Conservation (phyloP, 805 yeast genomes). For the Dipodascus albidus region DNA sequence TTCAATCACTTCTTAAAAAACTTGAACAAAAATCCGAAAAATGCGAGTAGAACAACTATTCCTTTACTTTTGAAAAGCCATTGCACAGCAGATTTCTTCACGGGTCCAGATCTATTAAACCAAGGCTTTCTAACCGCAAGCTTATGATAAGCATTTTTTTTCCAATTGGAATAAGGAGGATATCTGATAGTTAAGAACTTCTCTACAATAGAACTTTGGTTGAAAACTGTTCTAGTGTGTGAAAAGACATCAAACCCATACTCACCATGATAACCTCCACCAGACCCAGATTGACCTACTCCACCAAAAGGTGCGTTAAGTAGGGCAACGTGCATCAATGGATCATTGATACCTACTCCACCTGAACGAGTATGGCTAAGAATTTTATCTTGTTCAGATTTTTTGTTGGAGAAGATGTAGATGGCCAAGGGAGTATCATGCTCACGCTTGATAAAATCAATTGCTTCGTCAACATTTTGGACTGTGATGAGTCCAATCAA, state of each 20-base stretch:
- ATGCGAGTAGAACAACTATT: neutral
- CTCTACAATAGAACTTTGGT: constrained; percentile 59
- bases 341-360: constrained; percentile 57
- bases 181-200: constrained; percentile 46
- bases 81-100: constrained; percentile 6
- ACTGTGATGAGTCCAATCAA: constrained; percentile 63
- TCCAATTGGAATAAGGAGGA: constrained; percentile 41
- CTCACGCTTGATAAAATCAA: constrained; percentile 26
- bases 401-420: constrained; percentile 48
- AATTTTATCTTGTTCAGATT: constrained; percentile 38
- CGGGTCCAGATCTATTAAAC: constrained; percentile 30
- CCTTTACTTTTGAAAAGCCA: neutral
- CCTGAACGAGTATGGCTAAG: constrained; percentile 56
- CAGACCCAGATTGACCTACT: constrained; percentile 72
- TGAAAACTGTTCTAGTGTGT: constrained; percentile 57
- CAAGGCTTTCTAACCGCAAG: constrained; percentile 25
- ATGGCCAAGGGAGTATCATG: constrained; percentile 74
- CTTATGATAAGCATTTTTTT: constrained; percentile 21
- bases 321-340: constrained; percentile 58
- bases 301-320: constrained; percentile 82
- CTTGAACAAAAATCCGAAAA: neutral
- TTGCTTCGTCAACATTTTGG: constrained; percentile 19
- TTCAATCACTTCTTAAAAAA: neutral
- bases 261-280: constrained; percentile 52
- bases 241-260: constrained; percentile 58